phyloP scores from a whole-genome alignment of 129 eudicot genomes.

The Flaveria trinervia region DNA sequence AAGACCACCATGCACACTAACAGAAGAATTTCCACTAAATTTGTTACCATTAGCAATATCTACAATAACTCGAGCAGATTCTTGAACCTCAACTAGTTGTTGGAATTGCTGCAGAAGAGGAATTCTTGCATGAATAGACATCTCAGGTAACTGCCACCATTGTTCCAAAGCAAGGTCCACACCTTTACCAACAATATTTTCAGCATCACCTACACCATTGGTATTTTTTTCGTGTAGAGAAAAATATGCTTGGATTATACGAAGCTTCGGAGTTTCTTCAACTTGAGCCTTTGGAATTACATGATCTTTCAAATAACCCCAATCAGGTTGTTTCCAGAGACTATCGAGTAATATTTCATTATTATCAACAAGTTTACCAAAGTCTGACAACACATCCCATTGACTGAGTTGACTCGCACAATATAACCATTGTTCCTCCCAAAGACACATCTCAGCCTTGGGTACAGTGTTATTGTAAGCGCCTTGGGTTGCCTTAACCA shows the following conservation, averaged over 20 bases:
- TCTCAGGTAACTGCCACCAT: slow-evolving; percentile 99
- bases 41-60: slow-evolving; percentile 91
- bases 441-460: slow-evolving; percentile 98
- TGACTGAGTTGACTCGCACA: slow-evolving; percentile 97
- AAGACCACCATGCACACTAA: slow-evolving; percentile 72
- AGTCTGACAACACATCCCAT: slow-evolving; percentile 92
- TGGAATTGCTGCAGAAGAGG: slow-evolving; percentile 97
- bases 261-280: slow-evolving; percentile 97
- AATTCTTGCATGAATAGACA: slow-evolving; percentile 93
- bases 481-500: slow-evolving; percentile 98
- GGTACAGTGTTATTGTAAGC: slow-evolving; percentile 96
- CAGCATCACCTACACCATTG: slow-evolving; percentile 91
- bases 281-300: slow-evolving; percentile 96
- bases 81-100: slow-evolving; percentile 98
- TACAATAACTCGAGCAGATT: slow-evolving; percentile 78
- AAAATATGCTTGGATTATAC: slow-evolving; percentile 90
- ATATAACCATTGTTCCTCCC: slow-evolving; percentile 98
- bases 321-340: slow-evolving; percentile 99
- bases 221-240: slow-evolving; percentile 90
- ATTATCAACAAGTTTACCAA: slow-evolving; percentile 87
- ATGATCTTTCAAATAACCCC: slow-evolving; percentile 86
- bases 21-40: slow-evolving; percentile 65
- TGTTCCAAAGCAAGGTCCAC: slow-evolving; percentile 97
- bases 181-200: slow-evolving; percentile 89
- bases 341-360: slow-evolving; percentile 90